phyloP scores from a whole-genome alignment of 2,329 filamentous ascomycete genomes.

The Stromatinia cepivora region DNA sequence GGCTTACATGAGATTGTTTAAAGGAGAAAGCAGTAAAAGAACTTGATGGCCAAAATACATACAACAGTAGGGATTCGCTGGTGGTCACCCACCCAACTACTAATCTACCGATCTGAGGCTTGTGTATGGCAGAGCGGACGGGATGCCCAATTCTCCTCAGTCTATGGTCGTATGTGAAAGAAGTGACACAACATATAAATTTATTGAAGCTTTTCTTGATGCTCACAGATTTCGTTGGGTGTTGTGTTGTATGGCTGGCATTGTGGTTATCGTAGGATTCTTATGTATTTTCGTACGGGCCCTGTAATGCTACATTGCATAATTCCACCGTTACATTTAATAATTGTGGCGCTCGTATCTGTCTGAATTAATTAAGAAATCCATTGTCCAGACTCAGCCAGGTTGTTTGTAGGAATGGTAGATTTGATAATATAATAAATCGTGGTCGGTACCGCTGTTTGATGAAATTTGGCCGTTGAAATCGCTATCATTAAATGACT shows the following conservation, averaged over 20 bases:
- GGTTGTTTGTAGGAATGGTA: neutral
- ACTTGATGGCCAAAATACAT: neutral
- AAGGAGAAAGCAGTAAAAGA: no score
- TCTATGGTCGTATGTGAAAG: neutral
- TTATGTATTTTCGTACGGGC: neutral
- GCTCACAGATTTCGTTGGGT: neutral
- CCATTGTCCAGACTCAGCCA: neutral
- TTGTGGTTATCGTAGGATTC: neutral
- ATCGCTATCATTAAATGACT: neutral
- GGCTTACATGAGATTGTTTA: neutral
- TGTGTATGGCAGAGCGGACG: constrained; percentile 14
- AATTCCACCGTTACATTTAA: constrained; percentile 1
- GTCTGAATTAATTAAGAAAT: neutral
- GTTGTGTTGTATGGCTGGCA: neutral
- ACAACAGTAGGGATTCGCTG: constrained; percentile 13
- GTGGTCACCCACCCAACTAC: constrained; percentile 17
- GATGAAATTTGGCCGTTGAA: neutral
- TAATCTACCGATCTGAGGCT: constrained; percentile 13
- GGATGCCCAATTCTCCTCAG: constrained; percentile 9
- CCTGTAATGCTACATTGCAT: neutral
- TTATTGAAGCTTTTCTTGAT: fast-evolving
- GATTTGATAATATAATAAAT: constrained; percentile 14
- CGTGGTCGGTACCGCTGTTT: neutral
- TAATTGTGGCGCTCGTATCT: constrained; percentile 12
- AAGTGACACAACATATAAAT: fast-evolving